Conservation (phyloP, 192 early-diverging fungal genomes). For the Coemansia sp. region DNA sequence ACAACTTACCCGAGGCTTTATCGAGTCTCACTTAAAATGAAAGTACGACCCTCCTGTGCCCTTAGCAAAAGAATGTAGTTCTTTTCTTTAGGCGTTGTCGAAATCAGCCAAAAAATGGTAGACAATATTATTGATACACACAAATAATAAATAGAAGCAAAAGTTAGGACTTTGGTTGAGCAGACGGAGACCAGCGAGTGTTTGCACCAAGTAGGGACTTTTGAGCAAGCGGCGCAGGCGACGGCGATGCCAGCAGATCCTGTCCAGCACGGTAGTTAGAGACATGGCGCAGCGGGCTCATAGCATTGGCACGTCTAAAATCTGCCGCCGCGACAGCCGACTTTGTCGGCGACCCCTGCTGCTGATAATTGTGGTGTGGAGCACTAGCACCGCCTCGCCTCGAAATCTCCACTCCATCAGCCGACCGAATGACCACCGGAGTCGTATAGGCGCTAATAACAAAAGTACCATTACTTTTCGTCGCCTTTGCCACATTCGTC, state of each 20-base stretch:
- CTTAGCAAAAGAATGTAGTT: no score
- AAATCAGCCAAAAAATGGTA: no score
- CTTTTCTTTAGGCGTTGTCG: no score
- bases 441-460: slow-evolving; percentile 52
- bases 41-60: no score
- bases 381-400: slow-evolving; percentile 25
- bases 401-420: slow-evolving; percentile 48
- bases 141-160: slow-evolving; percentile 12
- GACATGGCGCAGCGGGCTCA: slow-evolving; percentile 24
- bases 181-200: slow-evolving; percentile 34
- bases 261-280: slow-evolving; percentile 3
- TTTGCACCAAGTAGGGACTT: slow-evolving; percentile 3
- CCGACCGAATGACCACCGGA: slow-evolving; percentile 52
- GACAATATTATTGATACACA: slow-evolving; percentile 20
- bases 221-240: neutral
- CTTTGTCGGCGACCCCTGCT: slow-evolving; percentile 45
- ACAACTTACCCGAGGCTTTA: no score
- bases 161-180: slow-evolving; percentile 8
- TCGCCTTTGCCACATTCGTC: slow-evolving; percentile 39
- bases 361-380: slow-evolving; percentile 9
- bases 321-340: slow-evolving; percentile 12
- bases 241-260: slow-evolving; percentile 5
- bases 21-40: no score
- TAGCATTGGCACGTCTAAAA: slow-evolving; percentile 21
- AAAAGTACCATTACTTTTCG: slow-evolving; percentile 46